Evolutionary conservation across 2,329 filamentous ascomycete genomes (phyloP).

Genomic region (Daldinia sp.): DNA sequence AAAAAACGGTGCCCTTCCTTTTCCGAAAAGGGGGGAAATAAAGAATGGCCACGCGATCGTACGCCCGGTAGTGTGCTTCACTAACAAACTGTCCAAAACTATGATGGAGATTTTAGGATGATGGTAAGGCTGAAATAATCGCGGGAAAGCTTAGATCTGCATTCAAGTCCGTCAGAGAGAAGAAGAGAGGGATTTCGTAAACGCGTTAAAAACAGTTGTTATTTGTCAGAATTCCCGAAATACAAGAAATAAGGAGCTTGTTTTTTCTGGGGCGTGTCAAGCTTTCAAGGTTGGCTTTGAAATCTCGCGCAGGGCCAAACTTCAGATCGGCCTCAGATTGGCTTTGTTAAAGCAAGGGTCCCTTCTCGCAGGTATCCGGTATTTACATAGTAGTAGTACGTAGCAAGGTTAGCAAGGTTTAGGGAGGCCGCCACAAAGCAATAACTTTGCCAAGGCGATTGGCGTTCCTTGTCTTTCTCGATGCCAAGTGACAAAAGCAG

Average conservation of each 20-base stretch:
- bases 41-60: constrained; percentile 30
- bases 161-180: constrained; percentile 19
- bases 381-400: too few relatives aligned
- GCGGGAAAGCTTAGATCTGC: background rate
- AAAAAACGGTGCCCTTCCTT: constrained; percentile 11
- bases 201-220: constrained; percentile 22
- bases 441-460: constrained; percentile 31
- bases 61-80: constrained; percentile 2
- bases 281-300: constrained; percentile 19
- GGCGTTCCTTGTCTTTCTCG: constrained; percentile 25
- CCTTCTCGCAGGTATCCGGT: constrained; percentile 1
- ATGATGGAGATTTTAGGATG: constrained; percentile 3
- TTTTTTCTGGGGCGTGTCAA: constrained; percentile 17
- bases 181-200: constrained; percentile 20
- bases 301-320: constrained; percentile 30
- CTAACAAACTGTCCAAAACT: constrained; percentile 19
- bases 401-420: constrained; percentile 11
- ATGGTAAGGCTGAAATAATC: constrained; percentile 13
- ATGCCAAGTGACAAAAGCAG: constrained; percentile 21
- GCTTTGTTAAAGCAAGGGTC: constrained; percentile 34
- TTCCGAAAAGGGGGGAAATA: background rate
- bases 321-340: constrained; percentile 34
- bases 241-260: constrained; percentile 8
- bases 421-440: constrained; percentile 32
- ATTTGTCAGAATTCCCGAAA: constrained; percentile 1